Conservation (phyloP, 2,329 filamentous ascomycete species). For the Emmonsiellopsis sp. region DNA sequence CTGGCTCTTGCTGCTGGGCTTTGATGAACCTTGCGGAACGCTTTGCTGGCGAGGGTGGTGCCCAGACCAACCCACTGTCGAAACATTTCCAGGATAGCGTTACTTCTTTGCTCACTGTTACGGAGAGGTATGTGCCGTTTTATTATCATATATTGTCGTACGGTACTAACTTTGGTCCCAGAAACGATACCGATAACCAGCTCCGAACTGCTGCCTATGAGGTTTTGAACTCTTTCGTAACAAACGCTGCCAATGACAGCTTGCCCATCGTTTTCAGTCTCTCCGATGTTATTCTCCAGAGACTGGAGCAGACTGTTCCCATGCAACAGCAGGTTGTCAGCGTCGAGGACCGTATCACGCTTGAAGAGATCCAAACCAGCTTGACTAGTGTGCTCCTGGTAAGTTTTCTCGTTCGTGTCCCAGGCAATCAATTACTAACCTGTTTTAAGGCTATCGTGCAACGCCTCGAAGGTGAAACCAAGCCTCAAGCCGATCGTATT, state of each 20-base stretch:
- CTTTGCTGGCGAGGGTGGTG: conserved; percentile 79
- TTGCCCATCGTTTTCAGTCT: conserved; percentile 70
- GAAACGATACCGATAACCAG: conserved; percentile 69
- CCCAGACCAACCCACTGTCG: conserved; percentile 71
- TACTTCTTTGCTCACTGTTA: conserved; percentile 73
- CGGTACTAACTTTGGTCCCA: conserved; percentile 17
- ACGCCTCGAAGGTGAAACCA: conserved; percentile 82
- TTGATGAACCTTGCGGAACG: conserved; percentile 96
- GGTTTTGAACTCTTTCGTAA: conserved; percentile 89
- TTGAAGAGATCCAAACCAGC: conserved; percentile 97
- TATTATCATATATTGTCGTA: neutral
- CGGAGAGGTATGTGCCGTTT: conserved; percentile 50
- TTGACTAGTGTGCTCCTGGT: conserved; percentile 77
- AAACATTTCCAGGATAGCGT: conserved; percentile 91
- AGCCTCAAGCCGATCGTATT: conserved; percentile 82
- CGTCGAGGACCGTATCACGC: conserved; percentile 87
- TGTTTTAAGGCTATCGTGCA: conserved; percentile 62
- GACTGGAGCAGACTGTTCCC: conserved; percentile 79
- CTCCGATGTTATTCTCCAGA: conserved; percentile 80
- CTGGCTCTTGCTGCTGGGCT: conserved; percentile 96
- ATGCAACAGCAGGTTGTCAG: conserved; percentile 92
- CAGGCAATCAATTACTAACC: neutral
- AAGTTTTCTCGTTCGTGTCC: conserved; percentile 11
- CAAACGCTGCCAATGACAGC: conserved; percentile 81
- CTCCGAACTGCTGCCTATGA: conserved; percentile 95